These are phyloP conservation scores for Diversispora epigaea DNA, from an alignment of 192 early-diverging fungal genomes.

Conservation along the genomic window DNA sequence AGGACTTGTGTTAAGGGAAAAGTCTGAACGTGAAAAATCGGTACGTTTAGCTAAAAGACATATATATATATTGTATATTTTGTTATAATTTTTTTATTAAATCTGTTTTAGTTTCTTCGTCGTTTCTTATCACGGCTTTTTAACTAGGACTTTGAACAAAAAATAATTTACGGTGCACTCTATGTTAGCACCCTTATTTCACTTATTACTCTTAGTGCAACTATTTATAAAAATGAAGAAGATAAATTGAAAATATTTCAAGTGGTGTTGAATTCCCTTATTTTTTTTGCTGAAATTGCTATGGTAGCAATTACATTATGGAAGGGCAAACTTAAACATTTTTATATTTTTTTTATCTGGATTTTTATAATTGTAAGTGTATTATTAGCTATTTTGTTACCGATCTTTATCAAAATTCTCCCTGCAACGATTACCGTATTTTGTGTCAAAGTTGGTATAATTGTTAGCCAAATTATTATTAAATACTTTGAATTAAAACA, in stretches of 20 bases:
- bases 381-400: constrained; percentile 18
- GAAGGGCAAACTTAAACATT: not conserved
- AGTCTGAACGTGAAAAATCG: constrained; percentile 20
- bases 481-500: too few species aligned
- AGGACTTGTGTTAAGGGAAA: not conserved
- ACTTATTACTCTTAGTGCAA: not conserved
- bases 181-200: not conserved
- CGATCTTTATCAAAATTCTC: constrained; percentile 20
- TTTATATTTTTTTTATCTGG: too few species aligned
- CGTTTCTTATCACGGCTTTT: constrained; percentile 10
- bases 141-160: constrained; percentile 13
- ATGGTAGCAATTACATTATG: not conserved
- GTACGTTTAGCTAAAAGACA: constrained; percentile 29
- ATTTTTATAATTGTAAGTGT: constrained; percentile 18
- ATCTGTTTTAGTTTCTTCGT: constrained; percentile 17
- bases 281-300: not conserved
- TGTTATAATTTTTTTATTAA: constrained; percentile 23
- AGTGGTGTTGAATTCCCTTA: not conserved
- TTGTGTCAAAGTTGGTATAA: not conserved
- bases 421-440: constrained; percentile 16
- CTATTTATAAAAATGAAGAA: not conserved
- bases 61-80: too few species aligned
- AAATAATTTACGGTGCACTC: constrained; percentile 1
- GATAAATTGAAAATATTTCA: not conserved
- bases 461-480: constrained; percentile 18